These are phyloP conservation scores for Daldinia vernicosa DNA, from an alignment of 495 filamentous ascomycete species.

Conservation along the genomic window DNA sequence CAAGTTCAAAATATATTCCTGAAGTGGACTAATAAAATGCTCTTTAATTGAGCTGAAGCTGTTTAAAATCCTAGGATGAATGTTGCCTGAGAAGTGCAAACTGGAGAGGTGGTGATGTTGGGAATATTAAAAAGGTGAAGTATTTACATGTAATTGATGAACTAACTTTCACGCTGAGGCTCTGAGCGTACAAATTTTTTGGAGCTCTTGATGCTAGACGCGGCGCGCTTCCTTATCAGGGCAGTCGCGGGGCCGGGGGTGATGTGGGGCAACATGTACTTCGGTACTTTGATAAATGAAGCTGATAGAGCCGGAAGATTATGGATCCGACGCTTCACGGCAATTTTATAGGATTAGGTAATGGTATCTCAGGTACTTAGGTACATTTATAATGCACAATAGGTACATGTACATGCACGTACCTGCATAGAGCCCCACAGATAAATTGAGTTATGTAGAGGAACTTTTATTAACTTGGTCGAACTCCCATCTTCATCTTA, in stretches of 20 bases:
- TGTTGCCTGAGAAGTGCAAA: background rate
- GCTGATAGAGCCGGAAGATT: background rate
- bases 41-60: background rate
- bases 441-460: background rate
- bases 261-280: slow-evolving; percentile 8
- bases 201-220: slow-evolving; percentile 17
- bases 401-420: background rate
- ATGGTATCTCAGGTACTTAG: too few species aligned
- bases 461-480: background rate
- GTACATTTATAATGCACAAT: too few species aligned
- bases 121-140: slow-evolving; percentile 12
- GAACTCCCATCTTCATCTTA: background rate
- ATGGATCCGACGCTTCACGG: background rate
- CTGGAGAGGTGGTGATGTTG: background rate
- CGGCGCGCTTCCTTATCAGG: slow-evolving; percentile 4
- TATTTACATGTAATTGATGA: slow-evolving; percentile 14
- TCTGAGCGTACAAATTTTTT: slow-evolving; percentile 27
- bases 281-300: background rate
- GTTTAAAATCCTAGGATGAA: background rate
- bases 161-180: slow-evolving; percentile 21
- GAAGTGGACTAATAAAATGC: background rate
- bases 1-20: slow-evolving; percentile 6
- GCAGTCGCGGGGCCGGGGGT: slow-evolving; percentile 18
- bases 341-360: too few species aligned
- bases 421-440: background rate